Evolutionary conservation across 768 basidiomycete species (phyloP).

Genomic region (Rhizopogon vesiculosus): DNA sequence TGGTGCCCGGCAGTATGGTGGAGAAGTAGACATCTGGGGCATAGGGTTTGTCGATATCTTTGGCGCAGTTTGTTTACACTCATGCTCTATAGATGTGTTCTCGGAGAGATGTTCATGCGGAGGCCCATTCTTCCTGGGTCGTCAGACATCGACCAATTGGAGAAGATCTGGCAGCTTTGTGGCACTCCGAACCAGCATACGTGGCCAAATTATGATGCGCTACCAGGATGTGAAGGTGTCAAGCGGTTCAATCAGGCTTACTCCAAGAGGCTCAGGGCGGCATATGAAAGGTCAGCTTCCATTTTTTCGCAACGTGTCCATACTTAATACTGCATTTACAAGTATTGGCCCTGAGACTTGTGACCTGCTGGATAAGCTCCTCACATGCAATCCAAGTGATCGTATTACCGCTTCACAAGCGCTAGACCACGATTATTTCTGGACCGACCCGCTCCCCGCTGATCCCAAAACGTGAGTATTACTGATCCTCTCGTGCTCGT

Average conservation of each 20-base stretch:
- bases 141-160: slow-evolving; percentile 88
- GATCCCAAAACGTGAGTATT: slow-evolving; percentile 70
- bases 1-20: slow-evolving; percentile 85
- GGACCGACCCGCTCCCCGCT: slow-evolving; percentile 84
- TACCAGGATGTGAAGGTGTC: slow-evolving; percentile 79
- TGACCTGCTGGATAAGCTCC: slow-evolving; percentile 77
- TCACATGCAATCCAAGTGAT: slow-evolving; percentile 78
- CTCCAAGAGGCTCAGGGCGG: slow-evolving; percentile 49
- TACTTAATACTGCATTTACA: slow-evolving; percentile 5
- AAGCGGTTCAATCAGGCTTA: slow-evolving; percentile 51
- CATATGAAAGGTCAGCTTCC: slow-evolving; percentile 56
- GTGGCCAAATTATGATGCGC: slow-evolving; percentile 71
- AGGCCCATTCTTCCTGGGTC: slow-evolving; percentile 84
- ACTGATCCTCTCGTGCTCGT: neutral
- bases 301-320: neutral
- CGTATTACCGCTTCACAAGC: slow-evolving; percentile 84
- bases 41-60: slow-evolving; percentile 61
- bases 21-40: slow-evolving; percentile 97
- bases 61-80: neutral
- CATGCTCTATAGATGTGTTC: slow-evolving; percentile 61
- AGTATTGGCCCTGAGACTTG: slow-evolving; percentile 71
- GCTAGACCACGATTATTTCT: slow-evolving; percentile 92
- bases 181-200: slow-evolving; percentile 81
- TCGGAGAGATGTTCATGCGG: slow-evolving; percentile 94
- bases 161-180: slow-evolving; percentile 86